phyloP scores from a whole-genome alignment of 495 filamentous ascomycete species.

The Podospora appendiculata region DNA sequence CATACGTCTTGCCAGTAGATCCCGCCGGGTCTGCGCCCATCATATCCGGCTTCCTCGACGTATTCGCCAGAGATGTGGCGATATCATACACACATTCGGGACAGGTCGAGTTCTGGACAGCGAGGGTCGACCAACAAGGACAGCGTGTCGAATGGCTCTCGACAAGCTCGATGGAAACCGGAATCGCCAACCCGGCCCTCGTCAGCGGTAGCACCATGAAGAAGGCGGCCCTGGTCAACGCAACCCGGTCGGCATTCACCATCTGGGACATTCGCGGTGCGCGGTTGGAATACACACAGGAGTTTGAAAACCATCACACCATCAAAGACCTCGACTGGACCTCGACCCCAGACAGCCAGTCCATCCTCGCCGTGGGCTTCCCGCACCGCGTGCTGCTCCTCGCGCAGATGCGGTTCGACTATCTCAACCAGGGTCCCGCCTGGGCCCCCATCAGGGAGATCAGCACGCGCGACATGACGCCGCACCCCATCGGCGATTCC shows the following conservation, averaged over 20 bases:
- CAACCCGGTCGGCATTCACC: constrained; percentile 64
- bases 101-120: constrained; percentile 77
- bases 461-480: constrained; percentile 70
- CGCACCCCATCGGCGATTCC: constrained; percentile 88
- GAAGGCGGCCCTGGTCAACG: constrained; percentile 78
- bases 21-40: constrained; percentile 68
- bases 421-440: constrained; percentile 79
- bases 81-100: constrained; percentile 78
- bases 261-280: constrained; percentile 86
- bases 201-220: constrained; percentile 81
- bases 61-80: constrained; percentile 81
- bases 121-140: constrained; percentile 54
- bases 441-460: constrained; percentile 85
- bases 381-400: constrained; percentile 74
- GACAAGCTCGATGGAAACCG: constrained; percentile 77
- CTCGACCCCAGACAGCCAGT: constrained; percentile 83
- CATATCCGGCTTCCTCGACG: constrained; percentile 75
- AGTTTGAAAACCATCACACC: constrained; percentile 62
- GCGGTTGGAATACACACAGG: constrained; percentile 72
- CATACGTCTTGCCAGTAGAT: constrained; percentile 83
- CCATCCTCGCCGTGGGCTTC: constrained; percentile 87
- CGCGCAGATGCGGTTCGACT: constrained; percentile 92
- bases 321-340: constrained; percentile 93
- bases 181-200: constrained; percentile 62
- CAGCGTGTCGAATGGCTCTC: constrained; percentile 69